Conservation (phyloP, 768 basidiomycete species). For the Paxillus rubicundulus region DNA sequence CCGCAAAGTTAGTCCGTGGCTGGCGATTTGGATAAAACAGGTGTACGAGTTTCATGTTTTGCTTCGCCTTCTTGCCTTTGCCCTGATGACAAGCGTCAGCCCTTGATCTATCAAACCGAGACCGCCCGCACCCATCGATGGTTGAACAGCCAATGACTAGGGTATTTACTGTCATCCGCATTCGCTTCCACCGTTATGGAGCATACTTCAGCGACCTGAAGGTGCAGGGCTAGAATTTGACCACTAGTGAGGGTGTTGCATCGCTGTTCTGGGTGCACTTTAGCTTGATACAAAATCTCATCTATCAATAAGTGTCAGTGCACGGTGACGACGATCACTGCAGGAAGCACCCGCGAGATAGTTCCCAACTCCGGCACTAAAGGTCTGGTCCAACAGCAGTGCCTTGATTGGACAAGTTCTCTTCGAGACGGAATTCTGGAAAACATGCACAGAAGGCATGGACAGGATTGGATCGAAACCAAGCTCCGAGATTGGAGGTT, state of each 20-base stretch:
- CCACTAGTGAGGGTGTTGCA: slow-evolving; percentile 51
- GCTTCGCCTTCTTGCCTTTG: slow-evolving; percentile 55
- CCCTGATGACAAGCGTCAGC: slow-evolving; percentile 37
- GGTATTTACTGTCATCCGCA: slow-evolving; percentile 68
- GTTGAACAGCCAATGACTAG: slow-evolving; percentile 63
- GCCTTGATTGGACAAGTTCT: slow-evolving; percentile 69
- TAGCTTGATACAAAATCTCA: slow-evolving; percentile 72
- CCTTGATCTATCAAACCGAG: neutral
- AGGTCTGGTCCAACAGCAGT: slow-evolving; percentile 74
- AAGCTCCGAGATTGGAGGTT: slow-evolving; percentile 68
- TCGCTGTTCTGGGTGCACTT: slow-evolving; percentile 69
- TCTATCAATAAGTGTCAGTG: slow-evolving; percentile 34
- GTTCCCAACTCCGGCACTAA: slow-evolving; percentile 80
- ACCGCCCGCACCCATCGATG: slow-evolving; percentile 56
- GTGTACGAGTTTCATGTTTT: slow-evolving; percentile 47
- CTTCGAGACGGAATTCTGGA: slow-evolving; percentile 46
- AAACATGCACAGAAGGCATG: slow-evolving; percentile 58
- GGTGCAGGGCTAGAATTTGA: slow-evolving; percentile 51
- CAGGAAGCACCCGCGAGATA: slow-evolving; percentile 66
- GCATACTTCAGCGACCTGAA: slow-evolving; percentile 55
- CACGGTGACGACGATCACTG: neutral
- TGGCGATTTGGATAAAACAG: neutral
- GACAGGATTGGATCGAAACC: slow-evolving; percentile 77
- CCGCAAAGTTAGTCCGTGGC: slow-evolving; percentile 3
- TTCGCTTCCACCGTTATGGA: slow-evolving; percentile 61